These are phyloP conservation scores for Pichia nanzhaoensis DNA, from an alignment of 805 yeast species.

Conservation along the genomic window DNA sequence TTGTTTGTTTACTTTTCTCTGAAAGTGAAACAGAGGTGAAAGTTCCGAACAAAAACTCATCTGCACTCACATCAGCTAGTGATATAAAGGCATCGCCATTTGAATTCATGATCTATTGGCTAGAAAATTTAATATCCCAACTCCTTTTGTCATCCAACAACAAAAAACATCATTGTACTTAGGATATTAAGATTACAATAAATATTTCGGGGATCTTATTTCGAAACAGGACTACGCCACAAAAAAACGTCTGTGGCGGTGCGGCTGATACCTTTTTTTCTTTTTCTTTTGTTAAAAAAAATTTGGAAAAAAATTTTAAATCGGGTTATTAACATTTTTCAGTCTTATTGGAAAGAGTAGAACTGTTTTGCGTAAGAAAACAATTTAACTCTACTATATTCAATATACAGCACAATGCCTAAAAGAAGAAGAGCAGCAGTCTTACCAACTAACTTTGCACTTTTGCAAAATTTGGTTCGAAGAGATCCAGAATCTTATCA, in stretches of 20 bases:
- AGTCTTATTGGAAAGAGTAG: too few relatives aligned
- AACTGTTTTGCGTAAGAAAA: too few relatives aligned
- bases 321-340: too few relatives aligned
- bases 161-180: too few relatives aligned
- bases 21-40: background rate
- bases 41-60: background rate
- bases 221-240: constrained; percentile 1
- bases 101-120: background rate
- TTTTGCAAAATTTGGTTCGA: constrained; percentile 85
- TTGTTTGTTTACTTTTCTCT: background rate
- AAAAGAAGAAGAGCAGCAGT: constrained; percentile 88
- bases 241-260: background rate
- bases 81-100: background rate
- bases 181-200: too few relatives aligned
- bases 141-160: too few relatives aligned
- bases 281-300: constrained; percentile 8
- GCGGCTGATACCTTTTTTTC: constrained; percentile 1
- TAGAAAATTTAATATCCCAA: too few relatives aligned
- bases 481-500: constrained; percentile 91
- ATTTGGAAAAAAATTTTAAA: too few relatives aligned
- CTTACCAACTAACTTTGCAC: constrained; percentile 84
- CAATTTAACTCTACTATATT: too few relatives aligned
- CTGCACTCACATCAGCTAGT: constrained; percentile 1
- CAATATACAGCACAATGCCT: constrained; percentile 73
- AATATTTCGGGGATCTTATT: background rate